Evolutionary conservation across 2,329 filamentous ascomycete species (phyloP).

Genomic region (Pezicula neosporulosa): DNA sequence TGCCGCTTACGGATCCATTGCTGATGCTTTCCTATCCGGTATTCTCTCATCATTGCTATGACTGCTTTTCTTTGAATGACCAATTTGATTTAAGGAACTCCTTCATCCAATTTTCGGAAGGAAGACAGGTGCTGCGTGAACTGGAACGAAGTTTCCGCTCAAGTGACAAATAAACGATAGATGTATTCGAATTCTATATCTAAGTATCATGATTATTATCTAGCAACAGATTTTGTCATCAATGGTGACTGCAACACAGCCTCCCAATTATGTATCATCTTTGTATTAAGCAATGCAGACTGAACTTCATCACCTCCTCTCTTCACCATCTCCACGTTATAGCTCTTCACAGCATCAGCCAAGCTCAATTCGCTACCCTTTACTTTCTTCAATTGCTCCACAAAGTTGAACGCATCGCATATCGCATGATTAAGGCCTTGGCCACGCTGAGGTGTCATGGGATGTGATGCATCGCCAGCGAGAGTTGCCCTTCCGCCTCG

Average conservation of each 20-base stretch:
- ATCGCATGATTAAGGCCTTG: conserved; percentile 8
- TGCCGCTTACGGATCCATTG: too few species aligned
- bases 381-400: conserved; percentile 7
- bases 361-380: conserved; percentile 3
- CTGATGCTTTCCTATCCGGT: too few species aligned
- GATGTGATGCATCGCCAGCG: conserved; percentile 26
- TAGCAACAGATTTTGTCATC: conserved; percentile 4
- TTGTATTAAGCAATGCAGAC: conserved; percentile 4
- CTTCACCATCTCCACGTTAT: conserved; percentile 8
- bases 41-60: too few species aligned
- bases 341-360: conserved; percentile 8
- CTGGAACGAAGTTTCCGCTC: too few species aligned
- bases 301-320: conserved; percentile 11
- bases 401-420: not conserved
- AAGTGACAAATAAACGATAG: too few species aligned
- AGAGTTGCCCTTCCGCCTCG: conserved; percentile 22
- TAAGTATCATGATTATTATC: not conserved
- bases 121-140: too few species aligned
- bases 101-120: too few species aligned
- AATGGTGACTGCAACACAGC: conserved; percentile 8
- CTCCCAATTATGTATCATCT: conserved; percentile 13
- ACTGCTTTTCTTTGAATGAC: too few species aligned
- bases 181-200: too few species aligned
- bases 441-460: conserved; percentile 29
- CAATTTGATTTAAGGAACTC: too few species aligned